phyloP scores from a whole-genome alignment of 179 eudicot species.

The Carnegiea gigantea region DNA sequence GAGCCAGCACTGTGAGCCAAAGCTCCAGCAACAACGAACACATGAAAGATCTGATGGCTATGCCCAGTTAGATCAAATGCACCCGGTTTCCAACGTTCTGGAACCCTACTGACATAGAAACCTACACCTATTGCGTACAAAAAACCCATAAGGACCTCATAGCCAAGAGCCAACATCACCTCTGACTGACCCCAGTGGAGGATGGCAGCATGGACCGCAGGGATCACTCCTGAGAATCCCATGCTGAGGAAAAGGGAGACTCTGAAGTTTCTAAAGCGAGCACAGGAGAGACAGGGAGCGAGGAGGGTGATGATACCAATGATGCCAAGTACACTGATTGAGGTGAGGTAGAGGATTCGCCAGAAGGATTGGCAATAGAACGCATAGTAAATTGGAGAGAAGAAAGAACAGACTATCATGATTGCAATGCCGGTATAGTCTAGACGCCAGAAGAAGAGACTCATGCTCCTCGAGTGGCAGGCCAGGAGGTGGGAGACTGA shows the following conservation, averaged over 20 bases:
- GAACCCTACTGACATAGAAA: conserved; percentile 68
- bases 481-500: conserved; percentile 83
- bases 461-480: conserved; percentile 68
- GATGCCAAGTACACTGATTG: conserved; percentile 54
- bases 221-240: conserved; percentile 85
- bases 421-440: conserved; percentile 90
- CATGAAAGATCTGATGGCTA: conserved; percentile 89
- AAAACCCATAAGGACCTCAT: conserved; percentile 64
- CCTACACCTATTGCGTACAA: conserved; percentile 63
- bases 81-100: conserved; percentile 88
- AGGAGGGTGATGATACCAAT: conserved; percentile 63
- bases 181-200: conserved; percentile 52
- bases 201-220: conserved; percentile 63
- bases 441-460: conserved; percentile 82
- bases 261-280: conserved; percentile 58
- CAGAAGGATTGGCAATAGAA: conserved; percentile 59
- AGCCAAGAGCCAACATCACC: conserved; percentile 54
- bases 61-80: conserved; percentile 80
- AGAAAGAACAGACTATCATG: conserved; percentile 88
- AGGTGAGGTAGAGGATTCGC: conserved; percentile 58
- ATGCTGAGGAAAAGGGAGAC: conserved; percentile 70
- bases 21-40: conserved; percentile 78
- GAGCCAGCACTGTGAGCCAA: conserved; percentile 69
- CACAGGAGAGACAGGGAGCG: conserved; percentile 59
- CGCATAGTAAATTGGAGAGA: conserved; percentile 73